Base-by-base conservation (phyloP, 495 filamentous ascomycete species). In the Neurospora discreta region DNA sequence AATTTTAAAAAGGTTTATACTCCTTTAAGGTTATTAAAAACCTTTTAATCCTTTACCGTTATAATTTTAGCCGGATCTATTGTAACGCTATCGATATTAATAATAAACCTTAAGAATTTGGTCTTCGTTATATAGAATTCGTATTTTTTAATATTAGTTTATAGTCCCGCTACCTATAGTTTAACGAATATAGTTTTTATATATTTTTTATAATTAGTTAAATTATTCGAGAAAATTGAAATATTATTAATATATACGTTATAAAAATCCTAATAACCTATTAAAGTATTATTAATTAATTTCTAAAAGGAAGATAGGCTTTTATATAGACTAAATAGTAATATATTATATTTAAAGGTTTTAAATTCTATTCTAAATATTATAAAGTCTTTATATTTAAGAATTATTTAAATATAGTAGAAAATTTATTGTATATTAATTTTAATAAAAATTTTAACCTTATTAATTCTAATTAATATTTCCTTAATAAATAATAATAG, bases 301-400 rank as follows among this genome's bases (percentile, higher is more conserved):
- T 52, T 7, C 39, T 84, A 72, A 23, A 78, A 83, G 0, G 73
- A 79, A 0, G 73, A 65, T 18, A 74, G 75, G 0, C 68, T 71
- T 23, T 76, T 77, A 1, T 67, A 80, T 1, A 84, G 68, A 0
- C 77, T 72, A 72, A 85, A 84, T 2, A 77, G 77, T 58, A 82
- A 60, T 0, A 84, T 77, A 3, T 70, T 36, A 67, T 79, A 84
- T 65, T 83, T 73, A 60, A 76, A 85, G 0, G 30, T 33, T 33
- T 4, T 4, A 4, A 33, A 33, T 33, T 4, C 30, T 1, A 4
- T 33, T 33, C 4, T 1, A 4, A 33, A 33, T 2, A 4, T 33
- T 4, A 4, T 33, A 2, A 33, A 4, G 4, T 33, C 30, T 4
- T 33, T 33, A 33, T 33, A 33, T 1, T 33, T 33, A 33, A 33